Conservation (phyloP, 805 yeast genomes). For the Torulaspora maleeae region DNA sequence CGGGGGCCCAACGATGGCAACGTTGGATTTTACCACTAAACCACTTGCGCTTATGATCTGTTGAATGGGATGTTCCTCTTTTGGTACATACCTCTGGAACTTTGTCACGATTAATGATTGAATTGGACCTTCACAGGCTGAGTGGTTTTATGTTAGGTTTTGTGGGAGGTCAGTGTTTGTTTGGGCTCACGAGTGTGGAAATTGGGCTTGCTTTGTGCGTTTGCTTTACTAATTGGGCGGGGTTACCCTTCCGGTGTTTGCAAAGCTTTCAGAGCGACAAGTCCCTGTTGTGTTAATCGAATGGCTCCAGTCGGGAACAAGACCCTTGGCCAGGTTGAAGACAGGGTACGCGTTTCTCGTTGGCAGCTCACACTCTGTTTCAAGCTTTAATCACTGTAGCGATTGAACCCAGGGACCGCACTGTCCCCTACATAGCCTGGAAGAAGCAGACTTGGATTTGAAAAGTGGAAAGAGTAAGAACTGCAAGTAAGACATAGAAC, state of each 20-base stretch:
- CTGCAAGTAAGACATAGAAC: background rate
- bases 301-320: background rate
- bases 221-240: background rate
- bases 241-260: slow-evolving; percentile 10
- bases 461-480: slow-evolving; percentile 1
- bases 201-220: no score
- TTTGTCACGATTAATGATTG: no score
- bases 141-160: no score
- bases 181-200: background rate
- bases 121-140: no score
- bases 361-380: background rate
- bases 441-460: background rate
- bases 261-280: slow-evolving; percentile 1
- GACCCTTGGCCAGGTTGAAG: slow-evolving; percentile 1
- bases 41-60: slow-evolving; percentile 22
- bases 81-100: no score
- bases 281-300: slow-evolving; percentile 3
- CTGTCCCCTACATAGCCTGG: background rate
- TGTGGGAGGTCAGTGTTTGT: background rate
- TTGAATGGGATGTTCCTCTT: no score
- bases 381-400: background rate
- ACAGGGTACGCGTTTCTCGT: background rate
- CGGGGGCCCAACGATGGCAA: slow-evolving; percentile 31
- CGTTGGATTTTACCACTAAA: slow-evolving; percentile 29
- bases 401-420: slow-evolving; percentile 1